phyloP scores from a whole-genome alignment of 2,329 filamentous ascomycete species.

The Penicillium sclerotigenum region DNA sequence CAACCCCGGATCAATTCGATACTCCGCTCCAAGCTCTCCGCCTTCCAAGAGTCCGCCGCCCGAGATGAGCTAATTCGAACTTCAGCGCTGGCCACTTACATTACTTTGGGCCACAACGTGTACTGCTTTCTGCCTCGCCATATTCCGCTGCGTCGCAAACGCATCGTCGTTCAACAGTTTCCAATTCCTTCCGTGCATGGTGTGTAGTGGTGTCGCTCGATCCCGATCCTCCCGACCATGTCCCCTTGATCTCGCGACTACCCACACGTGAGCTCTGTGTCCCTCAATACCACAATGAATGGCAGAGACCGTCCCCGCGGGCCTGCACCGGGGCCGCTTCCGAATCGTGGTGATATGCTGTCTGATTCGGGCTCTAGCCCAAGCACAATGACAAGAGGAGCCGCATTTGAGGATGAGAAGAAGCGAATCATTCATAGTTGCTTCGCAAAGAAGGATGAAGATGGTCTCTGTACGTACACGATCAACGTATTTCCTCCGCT shows the following conservation, averaged over 20 bases:
- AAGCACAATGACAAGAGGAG: slow-evolving; percentile 54
- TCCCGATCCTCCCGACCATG: slow-evolving; percentile 30
- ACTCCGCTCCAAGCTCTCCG: slow-evolving; percentile 29
- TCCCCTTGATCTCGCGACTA: slow-evolving; percentile 28
- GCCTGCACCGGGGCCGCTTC: slow-evolving; percentile 27
- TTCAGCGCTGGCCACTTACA: slow-evolving; percentile 15
- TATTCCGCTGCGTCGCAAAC: background rate
- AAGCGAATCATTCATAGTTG: slow-evolving; percentile 89
- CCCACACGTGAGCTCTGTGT: slow-evolving; percentile 27
- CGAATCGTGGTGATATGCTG: slow-evolving; percentile 35
- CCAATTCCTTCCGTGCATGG: slow-evolving; percentile 9
- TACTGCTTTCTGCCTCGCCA: slow-evolving; percentile 1
- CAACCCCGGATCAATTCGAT: slow-evolving; percentile 19
- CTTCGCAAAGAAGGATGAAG: slow-evolving; percentile 83
- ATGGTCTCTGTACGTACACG: slow-evolving; percentile 72
- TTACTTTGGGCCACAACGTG: slow-evolving; percentile 5
- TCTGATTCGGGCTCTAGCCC: slow-evolving; percentile 33
- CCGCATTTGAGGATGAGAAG: slow-evolving; percentile 96
- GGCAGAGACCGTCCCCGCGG: slow-evolving; percentile 37
- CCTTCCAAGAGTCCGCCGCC: slow-evolving; percentile 24
- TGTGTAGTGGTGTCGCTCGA: slow-evolving; percentile 14
- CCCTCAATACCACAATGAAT: slow-evolving; percentile 32
- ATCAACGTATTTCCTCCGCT: background rate
- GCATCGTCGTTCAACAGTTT: background rate
- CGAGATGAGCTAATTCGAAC: slow-evolving; percentile 8